Evolutionary conservation across 805 yeast species (phyloP).

Genomic region (Candida tibetensis): DNA sequence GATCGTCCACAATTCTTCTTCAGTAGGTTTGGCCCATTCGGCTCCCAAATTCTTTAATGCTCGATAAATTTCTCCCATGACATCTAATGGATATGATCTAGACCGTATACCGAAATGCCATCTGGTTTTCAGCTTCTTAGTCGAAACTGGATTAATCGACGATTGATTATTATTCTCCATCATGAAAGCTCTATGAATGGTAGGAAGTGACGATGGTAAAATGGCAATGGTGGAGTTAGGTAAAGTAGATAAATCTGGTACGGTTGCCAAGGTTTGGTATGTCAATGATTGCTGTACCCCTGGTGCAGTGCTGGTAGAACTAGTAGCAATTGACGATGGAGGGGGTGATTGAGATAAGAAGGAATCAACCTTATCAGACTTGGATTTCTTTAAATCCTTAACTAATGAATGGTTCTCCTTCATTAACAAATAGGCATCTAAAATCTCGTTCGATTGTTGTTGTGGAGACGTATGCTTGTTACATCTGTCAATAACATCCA

Average conservation of each 20-base stretch:
- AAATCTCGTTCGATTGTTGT: constrained; percentile 60
- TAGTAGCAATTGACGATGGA: constrained; percentile 30
- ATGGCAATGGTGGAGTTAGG: constrained; percentile 86
- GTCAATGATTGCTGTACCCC: constrained; percentile 46
- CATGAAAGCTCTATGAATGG: constrained; percentile 93
- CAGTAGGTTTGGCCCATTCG: constrained; percentile 94
- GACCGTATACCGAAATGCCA: constrained; percentile 99
- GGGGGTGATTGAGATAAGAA: constrained; percentile 64
- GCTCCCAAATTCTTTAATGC: constrained; percentile 93
- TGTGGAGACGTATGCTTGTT: constrained; percentile 20
- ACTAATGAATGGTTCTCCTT: constrained; percentile 73
- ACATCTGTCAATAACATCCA: constrained; percentile 20
- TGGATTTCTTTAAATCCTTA: constrained; percentile 57
- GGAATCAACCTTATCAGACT: constrained; percentile 52
- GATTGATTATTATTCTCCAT: constrained; percentile 43
- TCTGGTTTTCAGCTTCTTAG: constrained; percentile 87
- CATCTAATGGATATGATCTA: constrained; percentile 93
- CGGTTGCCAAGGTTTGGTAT: constrained; percentile 46
- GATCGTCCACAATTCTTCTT: constrained; percentile 94
- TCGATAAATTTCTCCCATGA: constrained; percentile 96
- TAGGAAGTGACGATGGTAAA: constrained; percentile 89
- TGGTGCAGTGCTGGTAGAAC: constrained; percentile 31
- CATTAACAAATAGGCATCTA: constrained; percentile 82
- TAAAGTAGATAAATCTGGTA: constrained; percentile 47
- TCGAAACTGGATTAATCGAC: constrained; percentile 51